Conservation (phyloP, 2,329 filamentous ascomycete genomes). For the Rachicladosporium sp. region DNA sequence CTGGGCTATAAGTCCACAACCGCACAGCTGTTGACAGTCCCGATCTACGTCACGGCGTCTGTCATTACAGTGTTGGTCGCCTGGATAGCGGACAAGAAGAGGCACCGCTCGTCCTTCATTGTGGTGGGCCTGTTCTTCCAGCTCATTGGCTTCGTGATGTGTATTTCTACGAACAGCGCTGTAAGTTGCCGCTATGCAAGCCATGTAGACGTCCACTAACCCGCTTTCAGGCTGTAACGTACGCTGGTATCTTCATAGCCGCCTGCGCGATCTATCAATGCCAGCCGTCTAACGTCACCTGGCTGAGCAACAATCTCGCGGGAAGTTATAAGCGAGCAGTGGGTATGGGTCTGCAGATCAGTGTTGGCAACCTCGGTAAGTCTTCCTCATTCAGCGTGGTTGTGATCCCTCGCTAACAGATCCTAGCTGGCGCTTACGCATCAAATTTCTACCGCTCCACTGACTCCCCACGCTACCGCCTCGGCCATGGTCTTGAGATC, state of each 20-base stretch:
- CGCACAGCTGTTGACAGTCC: conserved; percentile 34
- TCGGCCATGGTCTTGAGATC: conserved; percentile 1
- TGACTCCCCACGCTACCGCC: conserved; percentile 2
- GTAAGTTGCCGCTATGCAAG: too few relatives aligned
- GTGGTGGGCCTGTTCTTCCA: conserved; percentile 11
- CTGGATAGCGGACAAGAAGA: conserved; percentile 15
- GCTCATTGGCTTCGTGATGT: conserved; percentile 6
- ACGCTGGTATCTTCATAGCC: conserved; percentile 20
- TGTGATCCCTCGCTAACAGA: neutral
- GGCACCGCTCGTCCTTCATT: conserved; percentile 16
- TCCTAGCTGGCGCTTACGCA: neutral
- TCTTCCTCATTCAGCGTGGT: too few relatives aligned
- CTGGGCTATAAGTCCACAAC: conserved; percentile 31
- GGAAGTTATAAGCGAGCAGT: conserved; percentile 43
- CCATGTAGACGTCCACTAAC: too few relatives aligned
- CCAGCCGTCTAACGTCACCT: conserved; percentile 44
- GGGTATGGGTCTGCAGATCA: conserved; percentile 45
- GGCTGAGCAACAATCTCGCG: conserved; percentile 49
- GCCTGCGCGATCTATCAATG: conserved; percentile 34
- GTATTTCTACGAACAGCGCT: too few relatives aligned
- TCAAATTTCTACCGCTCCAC: conserved; percentile 4
- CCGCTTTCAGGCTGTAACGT: conserved; percentile 9
- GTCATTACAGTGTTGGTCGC: conserved; percentile 13
- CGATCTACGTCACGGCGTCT: conserved; percentile 27
- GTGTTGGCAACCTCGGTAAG: conserved; percentile 29